Conservation (phyloP, 805 yeast genomes). For the Suhomyces pyralidae region DNA sequence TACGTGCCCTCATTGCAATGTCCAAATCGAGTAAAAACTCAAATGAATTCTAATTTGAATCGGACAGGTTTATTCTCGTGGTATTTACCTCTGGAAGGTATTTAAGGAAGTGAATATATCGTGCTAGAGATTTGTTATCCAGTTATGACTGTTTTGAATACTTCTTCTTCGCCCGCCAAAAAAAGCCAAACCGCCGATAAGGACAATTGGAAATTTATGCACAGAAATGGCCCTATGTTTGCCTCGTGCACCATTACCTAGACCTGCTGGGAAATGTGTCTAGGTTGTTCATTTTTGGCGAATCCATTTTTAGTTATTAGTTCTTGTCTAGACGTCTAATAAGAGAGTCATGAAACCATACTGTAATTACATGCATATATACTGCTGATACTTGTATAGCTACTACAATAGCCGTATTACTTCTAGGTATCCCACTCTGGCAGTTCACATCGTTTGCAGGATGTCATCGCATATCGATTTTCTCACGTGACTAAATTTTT, state of each 20-base stretch:
- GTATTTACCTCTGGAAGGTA: background rate
- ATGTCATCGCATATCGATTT: background rate
- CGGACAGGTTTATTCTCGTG: background rate
- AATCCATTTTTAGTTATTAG: background rate
- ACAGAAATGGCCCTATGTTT: background rate
- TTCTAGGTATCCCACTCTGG: background rate
- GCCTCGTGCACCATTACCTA: slow-evolving; percentile 2
- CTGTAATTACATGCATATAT: background rate
- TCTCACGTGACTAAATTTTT: slow-evolving; percentile 2
- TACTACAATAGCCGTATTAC: too few species aligned
- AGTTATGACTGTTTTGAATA: slow-evolving; percentile 3
- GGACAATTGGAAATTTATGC: background rate
- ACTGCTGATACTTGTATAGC: background rate
- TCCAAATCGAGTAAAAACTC: background rate
- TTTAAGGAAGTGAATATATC: background rate
- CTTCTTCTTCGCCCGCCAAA: slow-evolving; percentile 4
- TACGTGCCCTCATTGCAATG: background rate
- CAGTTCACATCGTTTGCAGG: background rate
- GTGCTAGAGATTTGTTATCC: background rate
- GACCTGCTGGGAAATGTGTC: background rate
- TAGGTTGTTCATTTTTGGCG: background rate
- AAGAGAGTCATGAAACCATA: background rate
- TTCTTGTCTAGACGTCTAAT: background rate
- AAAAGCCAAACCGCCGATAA: slow-evolving; percentile 5
- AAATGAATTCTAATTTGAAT: background rate